Conservation (phyloP, 352 stramenopile species). For the Globisporangium nunn region DNA sequence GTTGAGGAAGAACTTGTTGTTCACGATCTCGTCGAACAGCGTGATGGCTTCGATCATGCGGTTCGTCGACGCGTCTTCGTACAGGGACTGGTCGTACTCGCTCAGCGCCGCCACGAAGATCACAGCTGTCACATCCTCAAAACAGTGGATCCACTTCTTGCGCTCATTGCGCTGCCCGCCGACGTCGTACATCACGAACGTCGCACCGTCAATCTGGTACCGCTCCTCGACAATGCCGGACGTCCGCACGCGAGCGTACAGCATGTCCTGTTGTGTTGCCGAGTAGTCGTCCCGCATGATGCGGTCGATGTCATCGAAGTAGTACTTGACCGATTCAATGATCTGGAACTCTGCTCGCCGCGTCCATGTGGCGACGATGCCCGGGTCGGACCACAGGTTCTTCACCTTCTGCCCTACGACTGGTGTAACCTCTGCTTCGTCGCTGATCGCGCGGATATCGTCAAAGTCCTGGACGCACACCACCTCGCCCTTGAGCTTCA, state of each 20-base stretch:
- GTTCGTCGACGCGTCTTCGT: constrained; percentile 92
- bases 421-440: constrained; percentile 86
- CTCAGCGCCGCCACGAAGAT: constrained; percentile 95
- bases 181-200: constrained; percentile 97
- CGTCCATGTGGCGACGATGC: constrained; percentile 87
- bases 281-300: constrained; percentile 93
- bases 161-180: constrained; percentile 94
- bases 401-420: constrained; percentile 90
- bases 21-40: constrained; percentile 94
- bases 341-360: constrained; percentile 93
- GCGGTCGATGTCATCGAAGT: constrained; percentile 93
- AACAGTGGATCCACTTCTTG: constrained; percentile 97
- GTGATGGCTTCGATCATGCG: constrained; percentile 93
- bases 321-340: constrained; percentile 96
- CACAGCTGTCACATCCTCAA: constrained; percentile 94
- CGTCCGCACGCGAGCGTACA: constrained; percentile 93
- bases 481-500: constrained; percentile 77
- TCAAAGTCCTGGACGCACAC: constrained; percentile 74
- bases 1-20: constrained; percentile 91
- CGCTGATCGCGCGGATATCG: constrained; percentile 67
- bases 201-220: constrained; percentile 92
- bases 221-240: constrained; percentile 94
- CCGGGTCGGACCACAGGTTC: constrained; percentile 90
- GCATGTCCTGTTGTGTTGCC: constrained; percentile 92
- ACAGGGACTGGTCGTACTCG: constrained; percentile 93